phyloP scores from a whole-genome alignment of 768 basidiomycete genomes.

The Amanita brunnescens region DNA sequence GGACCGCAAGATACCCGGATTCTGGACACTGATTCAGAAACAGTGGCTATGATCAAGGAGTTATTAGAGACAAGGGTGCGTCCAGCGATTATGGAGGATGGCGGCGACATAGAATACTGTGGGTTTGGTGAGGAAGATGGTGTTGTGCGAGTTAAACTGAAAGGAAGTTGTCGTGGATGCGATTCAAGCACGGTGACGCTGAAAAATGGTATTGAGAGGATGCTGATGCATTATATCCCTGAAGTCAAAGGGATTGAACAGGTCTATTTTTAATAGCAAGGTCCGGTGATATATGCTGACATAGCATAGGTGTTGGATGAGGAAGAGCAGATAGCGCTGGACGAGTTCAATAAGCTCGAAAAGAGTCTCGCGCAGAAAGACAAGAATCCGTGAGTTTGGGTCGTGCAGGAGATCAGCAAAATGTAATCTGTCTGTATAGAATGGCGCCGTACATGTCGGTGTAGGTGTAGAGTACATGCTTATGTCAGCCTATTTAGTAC shows the following conservation, averaged over 20 bases:
- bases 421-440: conserved; percentile 24
- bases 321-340: conserved; percentile 80
- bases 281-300: conserved; percentile 5
- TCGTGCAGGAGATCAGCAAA: conserved; percentile 22
- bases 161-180: conserved; percentile 96
- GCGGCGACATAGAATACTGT: conserved; percentile 94
- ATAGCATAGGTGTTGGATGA: conserved; percentile 67
- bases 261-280: conserved; percentile 32
- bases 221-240: conserved; percentile 99
- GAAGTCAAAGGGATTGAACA: conserved; percentile 90
- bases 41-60: conserved; percentile 99
- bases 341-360: conserved; percentile 88
- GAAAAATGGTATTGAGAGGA: conserved; percentile 95
- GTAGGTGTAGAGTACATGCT: conserved; percentile 21
- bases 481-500: neutral
- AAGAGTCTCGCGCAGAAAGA: conserved; percentile 43
- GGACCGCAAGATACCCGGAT: conserved; percentile 93
- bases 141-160: conserved; percentile 80
- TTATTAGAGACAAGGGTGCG: conserved; percentile 89
- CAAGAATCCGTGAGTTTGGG: conserved; percentile 35
- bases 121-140: conserved; percentile 81
- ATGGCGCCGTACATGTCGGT: conserved; percentile 82
- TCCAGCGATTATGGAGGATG: conserved; percentile 98
- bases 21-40: conserved; percentile 90
- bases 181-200: conserved; percentile 90